Evolutionary conservation across 2,329 filamentous ascomycete genomes (phyloP), one percentile per base, ranked within the genome.

Genomic region (Penicillium brevicompactum): DNA sequence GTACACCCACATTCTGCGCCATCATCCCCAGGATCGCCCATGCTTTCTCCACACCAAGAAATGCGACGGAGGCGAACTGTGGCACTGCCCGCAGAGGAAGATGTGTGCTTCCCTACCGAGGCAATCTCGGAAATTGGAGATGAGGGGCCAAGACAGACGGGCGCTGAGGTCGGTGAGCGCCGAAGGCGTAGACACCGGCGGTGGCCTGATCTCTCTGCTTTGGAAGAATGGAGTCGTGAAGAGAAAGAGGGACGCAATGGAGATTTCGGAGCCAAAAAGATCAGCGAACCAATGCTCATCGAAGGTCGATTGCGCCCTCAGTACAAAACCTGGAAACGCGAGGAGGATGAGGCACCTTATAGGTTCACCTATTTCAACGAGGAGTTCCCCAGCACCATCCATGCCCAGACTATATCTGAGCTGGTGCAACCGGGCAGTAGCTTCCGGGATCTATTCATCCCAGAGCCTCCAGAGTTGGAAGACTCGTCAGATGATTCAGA

Each of bases 301-400:
- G 93, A 93, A 56, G 94, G 94, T 0, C 85, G 94, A 51, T 78
- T 99, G 43, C 87, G 94, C 5, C 92, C 92, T 11, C 86, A 90
- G 38, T 87, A 89, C 60, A 84, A 84, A 63, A 84, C 84, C 13
- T 99, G 93, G 93, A 93, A 91, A 71, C 85, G 89, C 38, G 87
- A 90, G 50, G 90, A 94, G 60, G 92, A 96, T 57, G 93, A 97
- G 61, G 86, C 88, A 0, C 94, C 94, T 0, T 97, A 95, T 72
- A 85, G 94, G 24, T 99, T 97, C 72, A 97, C 94, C 0, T 99
- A 99, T 74, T 99, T 99, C 81, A 97, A 97, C 73, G 94, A 97
- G 70, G 91, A 96, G 60, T 91, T 97, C 53, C 89, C 91, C 67
- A 95, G 90, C 72, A 99, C 94, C 0, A 95, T 99, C 58, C 94